Conservation (phyloP, 1,284 basidiomycete genomes). For the Golubevia sp. region DNA sequence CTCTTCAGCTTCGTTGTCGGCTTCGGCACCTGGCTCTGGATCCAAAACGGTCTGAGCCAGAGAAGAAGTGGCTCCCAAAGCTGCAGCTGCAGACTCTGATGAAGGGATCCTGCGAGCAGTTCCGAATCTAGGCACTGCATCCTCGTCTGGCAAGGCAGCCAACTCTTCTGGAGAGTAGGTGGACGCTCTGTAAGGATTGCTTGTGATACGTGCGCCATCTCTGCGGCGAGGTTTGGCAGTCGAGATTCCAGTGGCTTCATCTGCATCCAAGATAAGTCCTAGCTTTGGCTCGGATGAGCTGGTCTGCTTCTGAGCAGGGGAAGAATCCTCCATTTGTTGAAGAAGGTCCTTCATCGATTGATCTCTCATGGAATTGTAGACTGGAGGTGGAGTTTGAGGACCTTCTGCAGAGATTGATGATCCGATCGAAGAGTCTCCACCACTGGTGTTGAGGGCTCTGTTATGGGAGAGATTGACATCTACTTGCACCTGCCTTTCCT, state of each 20-base stretch:
- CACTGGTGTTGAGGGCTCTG: neutral
- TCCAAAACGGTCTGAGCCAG: neutral
- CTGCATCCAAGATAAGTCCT: neutral
- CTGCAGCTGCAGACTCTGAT: neutral
- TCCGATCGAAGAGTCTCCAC: neutral
- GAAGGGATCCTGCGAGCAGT: neutral
- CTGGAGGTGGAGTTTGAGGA: neutral
- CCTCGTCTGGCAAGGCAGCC: conserved; percentile 7
- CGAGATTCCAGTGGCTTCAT: neutral
- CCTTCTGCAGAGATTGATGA: neutral
- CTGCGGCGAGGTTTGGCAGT: neutral
- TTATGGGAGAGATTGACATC: neutral
- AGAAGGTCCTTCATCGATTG: neutral
- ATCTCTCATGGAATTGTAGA: neutral
- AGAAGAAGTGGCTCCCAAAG: neutral
- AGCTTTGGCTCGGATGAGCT: neutral
- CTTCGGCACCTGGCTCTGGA: neutral
- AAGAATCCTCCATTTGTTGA: neutral
- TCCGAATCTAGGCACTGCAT: neutral
- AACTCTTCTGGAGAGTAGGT: conserved; percentile 37
- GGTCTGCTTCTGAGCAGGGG: neutral
- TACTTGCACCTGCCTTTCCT: neutral
- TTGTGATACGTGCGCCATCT: neutral
- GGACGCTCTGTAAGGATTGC: conserved; percentile 32
- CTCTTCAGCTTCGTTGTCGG: neutral